Conservation (phyloP, 768 basidiomycete genomes). For the Dioszegia aurantiaca region DNA sequence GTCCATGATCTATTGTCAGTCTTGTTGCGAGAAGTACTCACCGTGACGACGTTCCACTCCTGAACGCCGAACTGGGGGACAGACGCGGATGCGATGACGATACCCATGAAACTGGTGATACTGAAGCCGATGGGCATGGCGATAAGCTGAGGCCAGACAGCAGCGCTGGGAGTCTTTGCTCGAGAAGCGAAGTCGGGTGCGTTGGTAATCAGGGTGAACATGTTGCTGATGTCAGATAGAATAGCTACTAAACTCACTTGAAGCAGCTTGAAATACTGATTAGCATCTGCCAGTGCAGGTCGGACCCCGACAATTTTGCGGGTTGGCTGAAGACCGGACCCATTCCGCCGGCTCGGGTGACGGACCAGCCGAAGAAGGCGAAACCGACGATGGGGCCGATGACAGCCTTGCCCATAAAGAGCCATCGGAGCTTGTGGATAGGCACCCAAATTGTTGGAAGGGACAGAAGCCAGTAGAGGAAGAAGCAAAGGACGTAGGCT, state of each 20-base stretch:
- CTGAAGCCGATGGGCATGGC: conserved; percentile 71
- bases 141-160: conserved; percentile 55
- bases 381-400: conserved; percentile 53
- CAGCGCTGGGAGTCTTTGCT: conserved; percentile 37
- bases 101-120: conserved; percentile 72
- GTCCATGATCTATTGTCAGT: conserved; percentile 56
- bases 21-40: neutral
- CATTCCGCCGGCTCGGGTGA: conserved; percentile 71
- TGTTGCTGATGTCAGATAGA: conserved; percentile 9
- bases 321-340: conserved; percentile 71
- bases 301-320: conserved; percentile 63
- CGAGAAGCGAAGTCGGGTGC: conserved; percentile 43
- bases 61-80: conserved; percentile 71
- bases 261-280: conserved; percentile 61
- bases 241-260: conserved; percentile 55
- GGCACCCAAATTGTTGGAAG: conserved; percentile 79
- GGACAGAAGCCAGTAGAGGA: conserved; percentile 79
- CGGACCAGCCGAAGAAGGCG: conserved; percentile 62
- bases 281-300: conserved; percentile 62
- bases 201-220: conserved; percentile 38
- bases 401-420: conserved; percentile 75
- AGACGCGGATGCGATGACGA: conserved; percentile 76
- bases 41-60: conserved; percentile 74
- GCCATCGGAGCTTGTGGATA: conserved; percentile 63
- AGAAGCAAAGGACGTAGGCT: conserved; percentile 62